Evolutionary conservation across 257 asterid species (phyloP).

Genomic region (Lycium ferocissimum): DNA sequence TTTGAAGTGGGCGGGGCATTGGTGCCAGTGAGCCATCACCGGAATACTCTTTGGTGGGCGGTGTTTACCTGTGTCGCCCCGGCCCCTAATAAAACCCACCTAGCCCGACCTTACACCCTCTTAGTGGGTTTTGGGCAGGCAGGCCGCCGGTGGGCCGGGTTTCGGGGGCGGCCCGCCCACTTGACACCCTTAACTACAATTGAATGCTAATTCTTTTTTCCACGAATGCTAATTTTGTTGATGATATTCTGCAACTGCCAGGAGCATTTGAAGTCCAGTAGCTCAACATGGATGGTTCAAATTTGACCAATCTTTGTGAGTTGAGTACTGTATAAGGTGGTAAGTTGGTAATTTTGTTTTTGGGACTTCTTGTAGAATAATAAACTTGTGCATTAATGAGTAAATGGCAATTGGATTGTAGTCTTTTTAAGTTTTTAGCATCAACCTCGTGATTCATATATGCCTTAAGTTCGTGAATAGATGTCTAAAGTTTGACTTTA

Average conservation of each 20-base stretch:
- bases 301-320: neutral
- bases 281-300: neutral
- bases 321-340: neutral
- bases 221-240: neutral
- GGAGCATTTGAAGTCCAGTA: neutral
- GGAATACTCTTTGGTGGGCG: too few relatives aligned
- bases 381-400: neutral
- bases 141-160: too few relatives aligned
- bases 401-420: neutral
- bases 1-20: too few relatives aligned
- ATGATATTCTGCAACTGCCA: neutral
- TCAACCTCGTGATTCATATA: neutral
- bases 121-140: too few relatives aligned
- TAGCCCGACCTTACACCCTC: too few relatives aligned
- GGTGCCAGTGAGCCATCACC: too few relatives aligned
- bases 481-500: too few relatives aligned
- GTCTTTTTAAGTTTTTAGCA: neutral
- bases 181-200: slow-evolving; percentile 13
- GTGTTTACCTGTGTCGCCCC: too few relatives aligned
- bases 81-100: too few relatives aligned
- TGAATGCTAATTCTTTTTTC: neutral
- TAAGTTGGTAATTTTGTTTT: too few relatives aligned
- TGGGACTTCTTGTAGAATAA: neutral
- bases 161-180: too few relatives aligned
- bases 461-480: too few relatives aligned